Evolutionary conservation across 2,329 filamentous ascomycete species (phyloP).

Genomic region (Clarireedia paspali): DNA sequence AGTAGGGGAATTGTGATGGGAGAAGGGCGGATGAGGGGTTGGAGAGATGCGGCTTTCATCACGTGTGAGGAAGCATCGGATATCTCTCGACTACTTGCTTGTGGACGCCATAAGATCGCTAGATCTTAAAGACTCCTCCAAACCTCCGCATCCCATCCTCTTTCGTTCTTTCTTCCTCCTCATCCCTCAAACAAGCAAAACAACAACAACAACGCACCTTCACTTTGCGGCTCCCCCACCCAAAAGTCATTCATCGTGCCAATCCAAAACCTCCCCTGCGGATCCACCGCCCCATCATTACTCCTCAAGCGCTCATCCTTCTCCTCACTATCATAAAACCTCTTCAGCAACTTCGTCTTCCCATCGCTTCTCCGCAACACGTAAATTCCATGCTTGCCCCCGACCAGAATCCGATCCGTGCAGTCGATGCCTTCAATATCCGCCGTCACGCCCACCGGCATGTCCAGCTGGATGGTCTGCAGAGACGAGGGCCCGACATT

Average conservation of each 20-base stretch:
- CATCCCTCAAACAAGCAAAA: not conserved
- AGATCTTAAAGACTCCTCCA: not conserved
- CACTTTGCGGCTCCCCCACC: constrained; percentile 29
- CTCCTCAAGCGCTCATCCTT: constrained; percentile 45
- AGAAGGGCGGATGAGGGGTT: not conserved
- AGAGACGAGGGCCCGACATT: constrained; percentile 39
- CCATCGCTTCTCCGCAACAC: constrained; percentile 58
- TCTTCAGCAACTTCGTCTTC: constrained; percentile 44
- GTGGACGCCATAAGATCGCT: not conserved
- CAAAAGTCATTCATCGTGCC: constrained; percentile 78
- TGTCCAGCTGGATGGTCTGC: constrained; percentile 40
- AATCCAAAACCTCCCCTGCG: constrained; percentile 74
- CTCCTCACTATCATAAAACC: constrained; percentile 34
- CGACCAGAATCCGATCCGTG: constrained; percentile 62
- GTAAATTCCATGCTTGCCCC: constrained; percentile 76
- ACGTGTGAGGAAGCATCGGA: not conserved
- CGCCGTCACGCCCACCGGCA: constrained; percentile 59
- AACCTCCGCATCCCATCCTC: too few species aligned
- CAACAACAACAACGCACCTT: constrained; percentile 24
- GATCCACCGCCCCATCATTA: constrained; percentile 81
- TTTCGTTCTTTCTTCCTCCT: too few species aligned
- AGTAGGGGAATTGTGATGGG: not conserved
- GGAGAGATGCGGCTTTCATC: not conserved
- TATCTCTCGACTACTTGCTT: too few species aligned
- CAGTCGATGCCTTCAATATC: constrained; percentile 63